These are phyloP conservation scores for Chaetomiaceae sp. DNA, from an alignment of 2,329 filamentous ascomycete genomes.

Conservation along the genomic window DNA sequence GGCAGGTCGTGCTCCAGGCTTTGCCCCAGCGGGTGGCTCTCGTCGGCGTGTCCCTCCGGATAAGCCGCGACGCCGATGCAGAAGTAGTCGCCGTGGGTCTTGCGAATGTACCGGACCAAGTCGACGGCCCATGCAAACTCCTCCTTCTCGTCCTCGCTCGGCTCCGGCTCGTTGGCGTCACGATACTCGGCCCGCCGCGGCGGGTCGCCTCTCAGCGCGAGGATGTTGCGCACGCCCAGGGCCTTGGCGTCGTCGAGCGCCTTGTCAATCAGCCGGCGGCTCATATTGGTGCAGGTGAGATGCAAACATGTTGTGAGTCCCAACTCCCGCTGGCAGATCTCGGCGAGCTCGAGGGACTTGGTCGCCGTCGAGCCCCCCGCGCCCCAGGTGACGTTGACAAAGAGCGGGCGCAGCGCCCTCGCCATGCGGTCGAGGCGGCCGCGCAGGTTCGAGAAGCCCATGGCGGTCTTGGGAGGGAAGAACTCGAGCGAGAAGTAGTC, in stretches of 20 bases:
- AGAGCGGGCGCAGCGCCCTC: conserved; percentile 79
- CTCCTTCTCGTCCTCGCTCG: conserved; percentile 60
- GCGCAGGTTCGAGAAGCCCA: conserved; percentile 91
- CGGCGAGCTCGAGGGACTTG: conserved; percentile 89
- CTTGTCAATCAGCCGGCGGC: conserved; percentile 73
- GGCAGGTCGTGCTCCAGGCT: conserved; percentile 75
- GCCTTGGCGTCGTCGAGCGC: conserved; percentile 86
- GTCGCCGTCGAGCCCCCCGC: conserved; percentile 86
- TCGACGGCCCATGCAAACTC: conserved; percentile 88
- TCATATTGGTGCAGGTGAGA: conserved; percentile 98
- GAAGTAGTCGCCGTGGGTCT: conserved; percentile 87
- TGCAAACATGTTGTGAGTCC: conserved; percentile 93
- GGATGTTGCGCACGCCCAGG: conserved; percentile 85
- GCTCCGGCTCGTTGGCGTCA: conserved; percentile 51
- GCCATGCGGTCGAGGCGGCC: conserved; percentile 94
- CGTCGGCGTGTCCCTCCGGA: conserved; percentile 90
- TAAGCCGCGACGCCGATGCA: conserved; percentile 93
- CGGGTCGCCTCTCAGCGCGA: conserved; percentile 86
- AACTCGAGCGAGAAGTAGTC: conserved; percentile 97
- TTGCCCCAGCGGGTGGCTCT: conserved; percentile 68
- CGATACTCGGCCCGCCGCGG: conserved; percentile 84
- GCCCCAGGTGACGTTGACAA: conserved; percentile 97
- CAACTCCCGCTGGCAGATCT: conserved; percentile 88
- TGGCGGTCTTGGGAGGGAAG: conserved; percentile 95
- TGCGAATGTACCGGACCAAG: conserved; percentile 80